phyloP scores from a whole-genome alignment of 2,329 filamentous ascomycete genomes.

The Fusarium sp. region DNA sequence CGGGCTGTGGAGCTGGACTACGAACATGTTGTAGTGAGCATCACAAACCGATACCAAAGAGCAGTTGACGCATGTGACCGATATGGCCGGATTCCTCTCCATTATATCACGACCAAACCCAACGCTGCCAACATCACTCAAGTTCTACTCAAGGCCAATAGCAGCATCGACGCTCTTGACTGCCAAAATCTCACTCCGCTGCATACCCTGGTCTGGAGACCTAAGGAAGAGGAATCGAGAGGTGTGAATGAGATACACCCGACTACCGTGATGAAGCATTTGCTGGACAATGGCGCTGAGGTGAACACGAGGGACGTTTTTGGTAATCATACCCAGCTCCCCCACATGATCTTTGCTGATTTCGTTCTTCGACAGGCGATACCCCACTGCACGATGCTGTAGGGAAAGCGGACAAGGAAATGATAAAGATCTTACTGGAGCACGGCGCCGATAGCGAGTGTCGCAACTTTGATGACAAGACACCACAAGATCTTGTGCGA shows the following conservation, averaged over 20 bases:
- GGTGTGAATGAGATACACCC: neutral
- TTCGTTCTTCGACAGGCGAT: neutral
- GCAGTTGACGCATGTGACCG: neutral
- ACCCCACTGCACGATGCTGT: slow-evolving; percentile 6
- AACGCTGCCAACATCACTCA: neutral
- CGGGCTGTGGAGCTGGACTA: neutral
- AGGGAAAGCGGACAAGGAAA: neutral
- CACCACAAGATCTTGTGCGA: slow-evolving; percentile 8
- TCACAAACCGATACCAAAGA: neutral
- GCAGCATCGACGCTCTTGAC: neutral
- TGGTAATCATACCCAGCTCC: neutral
- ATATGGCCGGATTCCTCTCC: neutral
- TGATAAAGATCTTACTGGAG: slow-evolving; percentile 7
- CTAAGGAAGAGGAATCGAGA: neutral
- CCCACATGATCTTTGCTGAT: neutral
- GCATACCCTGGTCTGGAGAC: neutral
- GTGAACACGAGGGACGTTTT: slow-evolving; percentile 10
- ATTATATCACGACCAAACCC: neutral
- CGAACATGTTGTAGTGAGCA: neutral
- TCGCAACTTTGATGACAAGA: slow-evolving; percentile 12
- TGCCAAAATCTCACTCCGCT: neutral
- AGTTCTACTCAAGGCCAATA: neutral
- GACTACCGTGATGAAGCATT: neutral
- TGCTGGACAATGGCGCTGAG: slow-evolving; percentile 3
- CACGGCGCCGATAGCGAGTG: slow-evolving; percentile 13